A percentile compares a stretch with the other conserved stretches of the same genome.
Evolutionary conservation across 2,329 filamentous ascomycete genomes (phyloP).

Genomic region (Teratosphaeria zuluensis): DNA sequence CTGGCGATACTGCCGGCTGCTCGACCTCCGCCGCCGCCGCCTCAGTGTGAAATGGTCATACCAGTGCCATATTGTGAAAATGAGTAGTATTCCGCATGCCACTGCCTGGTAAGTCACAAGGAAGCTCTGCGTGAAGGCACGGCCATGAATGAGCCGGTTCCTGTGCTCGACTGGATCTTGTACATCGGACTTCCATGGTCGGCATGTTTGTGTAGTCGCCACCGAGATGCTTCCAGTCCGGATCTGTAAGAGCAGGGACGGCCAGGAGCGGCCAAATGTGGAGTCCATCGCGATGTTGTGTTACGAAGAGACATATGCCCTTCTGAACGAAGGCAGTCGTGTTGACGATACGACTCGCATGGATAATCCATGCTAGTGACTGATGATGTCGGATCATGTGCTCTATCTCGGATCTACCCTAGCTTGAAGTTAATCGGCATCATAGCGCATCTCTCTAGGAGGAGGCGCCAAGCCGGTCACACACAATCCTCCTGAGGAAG

Average conservation of each 20-base stretch:
- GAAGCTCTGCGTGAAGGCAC: slow-evolving; percentile 27
- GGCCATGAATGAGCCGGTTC: slow-evolving; percentile 2
- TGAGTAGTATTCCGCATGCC: slow-evolving; percentile 26
- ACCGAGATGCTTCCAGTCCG: background rate
- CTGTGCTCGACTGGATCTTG: background rate
- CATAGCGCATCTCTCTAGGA: background rate
- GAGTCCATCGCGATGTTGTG: background rate
- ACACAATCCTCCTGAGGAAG: too few species aligned
- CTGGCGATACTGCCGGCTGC: background rate
- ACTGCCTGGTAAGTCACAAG: slow-evolving; percentile 32
- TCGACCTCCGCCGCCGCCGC: slow-evolving; percentile 2
- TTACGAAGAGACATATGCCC: background rate
- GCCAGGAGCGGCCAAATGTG: background rate
- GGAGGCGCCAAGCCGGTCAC: too few species aligned
- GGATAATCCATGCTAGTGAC: background rate
- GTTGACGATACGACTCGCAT: background rate
- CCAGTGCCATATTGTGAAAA: slow-evolving; percentile 31
- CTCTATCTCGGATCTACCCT: background rate
- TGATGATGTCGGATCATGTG: background rate
- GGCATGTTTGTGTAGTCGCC: background rate
- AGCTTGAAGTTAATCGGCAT: background rate
- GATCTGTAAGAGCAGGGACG: background rate
- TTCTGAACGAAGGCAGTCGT: background rate
- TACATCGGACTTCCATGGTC: background rate
- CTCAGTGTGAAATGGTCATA: slow-evolving; percentile 16